Percentiles rank a stretch among this genome's conserved stretches.
Evolutionary conservation across 108 stramenopile species (phyloP).

Genomic region (Asterionellopsis glacialis): DNA sequence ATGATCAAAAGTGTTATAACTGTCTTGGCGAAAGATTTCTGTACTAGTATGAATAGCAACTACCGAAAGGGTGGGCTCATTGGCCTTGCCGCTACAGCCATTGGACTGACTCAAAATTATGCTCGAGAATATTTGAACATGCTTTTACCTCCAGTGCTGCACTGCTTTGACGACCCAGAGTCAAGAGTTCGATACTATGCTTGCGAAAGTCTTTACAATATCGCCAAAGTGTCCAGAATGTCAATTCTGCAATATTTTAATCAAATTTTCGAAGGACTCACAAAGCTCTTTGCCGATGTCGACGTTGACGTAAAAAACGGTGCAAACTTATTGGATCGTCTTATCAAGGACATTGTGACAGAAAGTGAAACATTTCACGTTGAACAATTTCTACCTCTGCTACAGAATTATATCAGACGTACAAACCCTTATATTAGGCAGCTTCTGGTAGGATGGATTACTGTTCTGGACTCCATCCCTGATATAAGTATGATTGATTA

Average conservation of each 20-base stretch:
- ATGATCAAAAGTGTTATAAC: constrained; percentile 84
- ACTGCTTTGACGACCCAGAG: constrained; percentile 98
- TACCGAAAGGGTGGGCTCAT: constrained; percentile 98
- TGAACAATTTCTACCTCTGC: constrained; percentile 91
- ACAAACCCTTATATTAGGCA: constrained; percentile 97
- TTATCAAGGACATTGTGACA: constrained; percentile 96
- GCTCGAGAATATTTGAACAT: constrained; percentile 68
- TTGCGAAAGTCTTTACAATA: constrained; percentile 96
- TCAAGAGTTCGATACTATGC: constrained; percentile 96
- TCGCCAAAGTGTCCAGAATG: constrained; percentile 93
- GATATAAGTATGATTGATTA: constrained; percentile 96
- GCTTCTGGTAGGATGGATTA: constrained; percentile 96
- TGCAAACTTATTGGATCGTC: constrained; percentile 91
- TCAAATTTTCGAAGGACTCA: constrained; percentile 94
- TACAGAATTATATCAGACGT: constrained; percentile 93
- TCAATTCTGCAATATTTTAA: constrained; percentile 87
- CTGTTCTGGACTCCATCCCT: constrained; percentile 92
- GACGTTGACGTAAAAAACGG: constrained; percentile 99
- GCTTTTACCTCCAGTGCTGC: constrained; percentile 92
- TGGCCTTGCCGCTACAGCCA: constrained; percentile 93
- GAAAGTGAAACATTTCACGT: constrained; percentile 91
- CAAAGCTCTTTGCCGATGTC: constrained; percentile 94
- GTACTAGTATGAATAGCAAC: constrained; percentile 94
- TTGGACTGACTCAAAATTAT: constrained; percentile 82
- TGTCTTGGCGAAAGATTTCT: constrained; percentile 93